phyloP scores from a whole-genome alignment of 371 early-diverging fungal species.

The Mortierella sp. region DNA sequence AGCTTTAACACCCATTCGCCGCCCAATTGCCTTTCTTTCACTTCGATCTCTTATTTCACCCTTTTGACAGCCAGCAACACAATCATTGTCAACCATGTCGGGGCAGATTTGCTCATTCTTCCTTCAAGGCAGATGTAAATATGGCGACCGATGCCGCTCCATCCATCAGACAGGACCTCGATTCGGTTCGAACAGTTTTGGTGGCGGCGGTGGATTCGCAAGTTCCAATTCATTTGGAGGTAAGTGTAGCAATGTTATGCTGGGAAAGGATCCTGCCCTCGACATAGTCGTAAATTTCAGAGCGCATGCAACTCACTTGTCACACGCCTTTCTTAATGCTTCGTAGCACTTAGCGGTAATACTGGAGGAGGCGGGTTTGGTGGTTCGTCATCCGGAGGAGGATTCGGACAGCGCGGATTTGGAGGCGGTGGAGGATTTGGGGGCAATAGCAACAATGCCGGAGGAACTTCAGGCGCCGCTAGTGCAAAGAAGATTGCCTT shows the following conservation, averaged over 20 bases:
- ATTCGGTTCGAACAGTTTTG: conserved; percentile 32
- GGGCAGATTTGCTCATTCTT: conserved; percentile 60
- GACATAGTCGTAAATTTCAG: too few species aligned
- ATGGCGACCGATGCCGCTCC: conserved; percentile 60
- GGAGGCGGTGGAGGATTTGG: conserved; percentile 24
- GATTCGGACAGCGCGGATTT: conserved; percentile 29
- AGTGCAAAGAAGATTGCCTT: conserved; percentile 39
- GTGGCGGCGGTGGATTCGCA: conserved; percentile 30
- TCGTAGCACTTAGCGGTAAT: conserved; percentile 34
- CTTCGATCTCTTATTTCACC: too few species aligned
- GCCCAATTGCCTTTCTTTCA: too few species aligned
- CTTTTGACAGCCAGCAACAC: background rate
- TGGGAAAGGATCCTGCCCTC: background rate
- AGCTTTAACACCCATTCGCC: too few species aligned
- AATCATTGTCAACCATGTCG: conserved; percentile 33
- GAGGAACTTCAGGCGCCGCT: conserved; percentile 10
- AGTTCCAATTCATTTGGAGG: conserved; percentile 42
- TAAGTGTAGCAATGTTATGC: background rate
- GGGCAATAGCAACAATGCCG: conserved; percentile 15
- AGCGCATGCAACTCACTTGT: too few species aligned
- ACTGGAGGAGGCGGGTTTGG: conserved; percentile 42
- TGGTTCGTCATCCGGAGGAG: conserved; percentile 9
- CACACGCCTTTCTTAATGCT: background rate
- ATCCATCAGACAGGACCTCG: conserved; percentile 49
- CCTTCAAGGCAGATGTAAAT: conserved; percentile 58